phyloP scores from a whole-genome alignment of 23 red algal genomes.

The Gracilaria domingensis region DNA sequence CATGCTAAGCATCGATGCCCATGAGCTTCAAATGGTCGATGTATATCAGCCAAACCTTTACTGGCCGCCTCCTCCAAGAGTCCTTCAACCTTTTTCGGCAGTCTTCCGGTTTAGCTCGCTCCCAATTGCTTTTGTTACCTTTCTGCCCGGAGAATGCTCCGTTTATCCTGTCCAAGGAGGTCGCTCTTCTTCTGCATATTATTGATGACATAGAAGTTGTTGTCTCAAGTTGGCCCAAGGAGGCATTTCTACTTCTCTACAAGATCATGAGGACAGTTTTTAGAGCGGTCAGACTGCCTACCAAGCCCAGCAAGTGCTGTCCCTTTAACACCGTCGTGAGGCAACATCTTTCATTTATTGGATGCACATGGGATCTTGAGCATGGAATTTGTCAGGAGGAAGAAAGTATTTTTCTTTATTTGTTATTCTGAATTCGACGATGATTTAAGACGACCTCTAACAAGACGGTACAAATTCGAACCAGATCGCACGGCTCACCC shows the following conservation, averaged over 20 bases:
- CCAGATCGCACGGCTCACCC: too few species aligned
- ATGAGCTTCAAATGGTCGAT: conserved; percentile 3
- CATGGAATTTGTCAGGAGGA: too few species aligned
- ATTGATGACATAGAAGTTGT: not conserved
- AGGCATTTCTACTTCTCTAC: not conserved
- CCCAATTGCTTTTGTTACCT: not conserved
- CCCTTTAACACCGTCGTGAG: not conserved
- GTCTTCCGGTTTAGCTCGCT: not conserved
- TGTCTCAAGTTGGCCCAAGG: not conserved
- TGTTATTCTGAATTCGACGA: too few species aligned
- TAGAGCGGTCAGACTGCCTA: not conserved
- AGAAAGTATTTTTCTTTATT: too few species aligned
- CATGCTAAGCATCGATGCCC: not conserved
- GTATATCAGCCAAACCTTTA: conserved; percentile 6
- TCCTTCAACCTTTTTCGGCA: not conserved
- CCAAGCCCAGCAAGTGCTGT: not conserved
- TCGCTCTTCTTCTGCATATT: not conserved
- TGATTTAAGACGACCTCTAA: too few species aligned
- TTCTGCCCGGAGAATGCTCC: not conserved
- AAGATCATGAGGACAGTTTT: not conserved
- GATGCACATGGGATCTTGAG: not conserved
- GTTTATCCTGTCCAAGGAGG: not conserved
- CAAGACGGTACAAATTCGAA: too few species aligned
- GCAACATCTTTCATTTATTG: not conserved
- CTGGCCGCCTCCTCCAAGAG: not conserved